A percentile compares a stretch with the other conserved stretches of the same genome.
phyloP scores from a whole-genome alignment of 495 filamentous ascomycete species.

The Xylaria sp. region DNA sequence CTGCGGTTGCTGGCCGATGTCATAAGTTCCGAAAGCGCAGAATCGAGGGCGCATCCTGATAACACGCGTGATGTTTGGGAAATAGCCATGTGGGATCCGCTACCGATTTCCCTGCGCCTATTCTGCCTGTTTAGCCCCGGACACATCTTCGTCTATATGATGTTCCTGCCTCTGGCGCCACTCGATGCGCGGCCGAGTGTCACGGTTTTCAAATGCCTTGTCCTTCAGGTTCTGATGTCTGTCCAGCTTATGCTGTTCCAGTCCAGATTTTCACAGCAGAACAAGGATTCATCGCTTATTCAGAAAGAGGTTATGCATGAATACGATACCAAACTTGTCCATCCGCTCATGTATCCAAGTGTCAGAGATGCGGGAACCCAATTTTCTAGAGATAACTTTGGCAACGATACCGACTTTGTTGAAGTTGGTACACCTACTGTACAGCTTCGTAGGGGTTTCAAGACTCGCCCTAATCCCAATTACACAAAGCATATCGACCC shows the following conservation, averaged over 20 bases:
- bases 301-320: conserved; percentile 92
- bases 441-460: conserved; percentile 80
- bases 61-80: conserved; percentile 92
- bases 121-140: conserved; percentile 94
- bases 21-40: conserved; percentile 64
- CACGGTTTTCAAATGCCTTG: conserved; percentile 79
- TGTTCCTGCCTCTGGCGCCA: conserved; percentile 79
- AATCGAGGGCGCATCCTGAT: conserved; percentile 84
- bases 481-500: conserved; percentile 82
- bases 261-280: conserved; percentile 77
- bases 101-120: conserved; percentile 78
- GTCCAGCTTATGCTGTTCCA: conserved; percentile 76
- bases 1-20: conserved; percentile 76
- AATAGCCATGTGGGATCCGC: conserved; percentile 89
- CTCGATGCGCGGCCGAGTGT: conserved; percentile 81
- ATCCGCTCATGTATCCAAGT: conserved; percentile 80
- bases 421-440: conserved; percentile 79
- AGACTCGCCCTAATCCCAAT: conserved; percentile 86
- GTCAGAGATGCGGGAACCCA: conserved; percentile 88
- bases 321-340: conserved; percentile 95
- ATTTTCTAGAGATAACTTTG: conserved; percentile 55
- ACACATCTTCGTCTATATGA: conserved; percentile 85
- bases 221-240: conserved; percentile 75
- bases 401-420: conserved; percentile 62
- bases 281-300: conserved; percentile 81